Evolutionary conservation across 148 eudicot species (phyloP), one percentile per base, ranked within the genome.

Genomic region (Nepenthes mirabilis): DNA sequence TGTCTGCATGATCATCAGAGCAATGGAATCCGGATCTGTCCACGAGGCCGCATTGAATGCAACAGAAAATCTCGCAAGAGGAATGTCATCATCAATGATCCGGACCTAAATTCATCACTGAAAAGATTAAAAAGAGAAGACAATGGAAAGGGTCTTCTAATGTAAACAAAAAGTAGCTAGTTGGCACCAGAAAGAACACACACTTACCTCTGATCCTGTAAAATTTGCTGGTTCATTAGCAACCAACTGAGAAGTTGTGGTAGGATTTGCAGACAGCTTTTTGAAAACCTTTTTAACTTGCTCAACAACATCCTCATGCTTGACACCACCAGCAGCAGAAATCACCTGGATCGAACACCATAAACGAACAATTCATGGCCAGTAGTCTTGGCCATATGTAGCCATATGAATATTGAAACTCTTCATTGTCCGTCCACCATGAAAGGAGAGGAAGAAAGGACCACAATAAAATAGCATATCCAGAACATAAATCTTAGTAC

Each of bases 131-230:
- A 11, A 61, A 36, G 12, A 8, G 45, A 33, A 45, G 13, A 52
- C 12, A 34, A 48, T 2, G 34, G 47, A 37, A 58, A 11, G 47
- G 45, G 34, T 59, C 69, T 45, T 60, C 68, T 63, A 13, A 58
- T 1, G 52, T 52, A 45, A 58, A 43, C 9, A 70, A 33, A 65
- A 6, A 47, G n/a, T 32, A 60, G 11, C 11, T 47, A 14, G 32
- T 52, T 14, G 40, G 63, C 14, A 5, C 2, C 14, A 40, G 12
- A 43, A 43, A 43, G 6, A 12, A 49, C 35, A 50, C 3, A 57
- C n/a, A 62, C 70, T 59, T 57, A 80, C 88, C 88, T 83, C 89
- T 53, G 85, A 83, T 56, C 89, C 89, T 53, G 85, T 83, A 57
- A 80, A 83, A 56, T 70, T 69, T 56, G 75, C 78, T 23, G 90